Evolutionary conservation across 169 alveolate species (phyloP), one percentile per base, ranked within the genome.

Genomic region (Plasmodium vinckei): DNA sequence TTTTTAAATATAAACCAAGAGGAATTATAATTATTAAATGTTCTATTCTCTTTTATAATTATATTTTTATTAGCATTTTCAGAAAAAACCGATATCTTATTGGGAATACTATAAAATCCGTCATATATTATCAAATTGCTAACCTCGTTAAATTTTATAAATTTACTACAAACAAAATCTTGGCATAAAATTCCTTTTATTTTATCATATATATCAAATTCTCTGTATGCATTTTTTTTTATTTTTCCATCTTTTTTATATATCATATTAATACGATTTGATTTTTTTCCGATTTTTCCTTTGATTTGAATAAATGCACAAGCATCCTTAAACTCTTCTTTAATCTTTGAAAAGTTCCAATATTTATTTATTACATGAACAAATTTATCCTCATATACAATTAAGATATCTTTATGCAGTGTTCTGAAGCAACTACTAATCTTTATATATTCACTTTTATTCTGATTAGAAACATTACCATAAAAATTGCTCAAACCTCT

Each of bases 161-260:
- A 79, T 79, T 79, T 79, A 15, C 89, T 79, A 54, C 89, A 79
- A 46, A 77, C 89, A 79, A 67, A 79, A 39, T 79, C 89, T 57
- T 65, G 72, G 39, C 89, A 79, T 9, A 79, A 54, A 19, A 79
- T 53, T 59, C 47, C 82, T 65, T 47, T 47, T 13, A 79, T 39
- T 67, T 79, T 79, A 15, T 79, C 65, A 67, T 65, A 79, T 25
- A 65, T 27, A 21, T 64, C 49, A 64, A 15, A 15, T 21, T 19
- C 25, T 15, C 49, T 6, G 27, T 13, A 19, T 9, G 19, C 21
- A 13, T 65, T 46, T n/a, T 27, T 65, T 54, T n/a, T 25, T 5
- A 64, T 13, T 23, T 39, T 53, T 17, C 27, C 56, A 0, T 53
- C 82, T 47, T 79, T 65, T 64, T 13, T 63, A 23, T 57, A 77